These are phyloP conservation scores for Phytophthora palmivora DNA, from an alignment of 352 stramenopile genomes.

Conservation along the genomic window DNA sequence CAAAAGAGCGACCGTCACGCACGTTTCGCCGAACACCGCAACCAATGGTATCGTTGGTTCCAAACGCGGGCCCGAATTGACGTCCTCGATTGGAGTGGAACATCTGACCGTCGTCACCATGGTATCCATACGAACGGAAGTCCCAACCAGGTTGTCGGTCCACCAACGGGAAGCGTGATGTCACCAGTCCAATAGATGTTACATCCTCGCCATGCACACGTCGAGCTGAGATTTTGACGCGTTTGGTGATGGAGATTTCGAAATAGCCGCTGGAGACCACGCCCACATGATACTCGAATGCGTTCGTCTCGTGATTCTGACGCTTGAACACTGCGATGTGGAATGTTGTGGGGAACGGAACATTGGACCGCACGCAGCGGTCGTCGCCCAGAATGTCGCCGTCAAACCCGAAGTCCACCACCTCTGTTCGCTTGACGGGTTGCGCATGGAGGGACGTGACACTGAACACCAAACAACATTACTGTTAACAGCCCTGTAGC, in stretches of 20 bases:
- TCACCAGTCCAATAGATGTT: conserved; percentile 66
- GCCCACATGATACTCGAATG: conserved; percentile 41
- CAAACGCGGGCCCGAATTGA: conserved; percentile 40
- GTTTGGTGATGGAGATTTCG: conserved; percentile 43
- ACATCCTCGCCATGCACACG: conserved; percentile 46
- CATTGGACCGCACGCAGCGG: conserved; percentile 41
- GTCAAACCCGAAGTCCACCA: conserved; percentile 40
- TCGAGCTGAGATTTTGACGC: conserved; percentile 32
- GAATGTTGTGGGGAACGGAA: conserved; percentile 41
- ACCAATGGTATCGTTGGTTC: conserved; percentile 38
- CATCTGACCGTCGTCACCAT: conserved; percentile 76
- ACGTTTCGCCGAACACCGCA: conserved; percentile 36
- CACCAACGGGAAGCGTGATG: conserved; percentile 57
- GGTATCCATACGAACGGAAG: conserved; percentile 70
- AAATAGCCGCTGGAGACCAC: conserved; percentile 45
- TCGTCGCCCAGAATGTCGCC: conserved; percentile 44
- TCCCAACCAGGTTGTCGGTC: conserved; percentile 78
- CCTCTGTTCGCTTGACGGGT: conserved; percentile 13
- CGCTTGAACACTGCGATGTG: conserved; percentile 46
- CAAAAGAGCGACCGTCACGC: conserved; percentile 36
- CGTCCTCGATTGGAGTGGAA: conserved; percentile 54
- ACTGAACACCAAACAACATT: conserved; percentile 21
- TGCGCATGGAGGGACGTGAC: conserved; percentile 36
- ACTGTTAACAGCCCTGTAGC: background rate
- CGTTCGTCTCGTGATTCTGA: conserved; percentile 23